Conservation (phyloP, 352 stramenopile species). For the Globisporangium uncinulatum region DNA sequence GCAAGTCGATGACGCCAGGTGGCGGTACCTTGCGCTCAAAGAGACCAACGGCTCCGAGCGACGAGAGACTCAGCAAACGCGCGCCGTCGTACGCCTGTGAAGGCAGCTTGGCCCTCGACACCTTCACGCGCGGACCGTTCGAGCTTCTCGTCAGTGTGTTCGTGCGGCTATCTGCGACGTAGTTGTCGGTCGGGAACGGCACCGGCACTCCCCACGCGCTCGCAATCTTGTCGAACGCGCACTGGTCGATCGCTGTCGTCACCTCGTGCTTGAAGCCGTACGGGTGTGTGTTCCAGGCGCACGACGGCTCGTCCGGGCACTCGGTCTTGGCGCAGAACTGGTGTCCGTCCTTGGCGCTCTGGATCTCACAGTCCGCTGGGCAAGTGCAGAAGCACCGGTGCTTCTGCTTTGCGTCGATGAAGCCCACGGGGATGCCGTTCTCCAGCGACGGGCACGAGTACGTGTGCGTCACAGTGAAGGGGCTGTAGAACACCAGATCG, state of each 20-base stretch:
- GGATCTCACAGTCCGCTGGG: slow-evolving; percentile 25
- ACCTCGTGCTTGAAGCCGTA: slow-evolving; percentile 39
- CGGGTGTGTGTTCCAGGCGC: slow-evolving; percentile 34
- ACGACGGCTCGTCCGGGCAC: slow-evolving; percentile 22
- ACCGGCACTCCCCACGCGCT: slow-evolving; percentile 31
- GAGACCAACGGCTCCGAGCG: slow-evolving; percentile 10
- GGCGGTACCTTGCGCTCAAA: slow-evolving; percentile 7
- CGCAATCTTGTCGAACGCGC: slow-evolving; percentile 17
- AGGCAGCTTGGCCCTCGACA: slow-evolving; percentile 1
- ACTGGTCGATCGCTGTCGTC: not conserved
- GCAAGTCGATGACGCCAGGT: slow-evolving; percentile 10
- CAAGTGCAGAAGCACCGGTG: slow-evolving; percentile 60
- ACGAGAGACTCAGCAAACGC: slow-evolving; percentile 10
- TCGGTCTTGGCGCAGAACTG: slow-evolving; percentile 23
- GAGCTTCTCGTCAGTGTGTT: slow-evolving; percentile 1
- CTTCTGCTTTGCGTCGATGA: slow-evolving; percentile 21
- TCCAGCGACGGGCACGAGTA: slow-evolving; percentile 29
- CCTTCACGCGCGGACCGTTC: not conserved
- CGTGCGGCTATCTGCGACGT: slow-evolving; percentile 20
- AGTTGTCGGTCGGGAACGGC: slow-evolving; percentile 55
- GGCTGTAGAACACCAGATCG: slow-evolving; percentile 60
- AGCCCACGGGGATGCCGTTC: slow-evolving; percentile 40
- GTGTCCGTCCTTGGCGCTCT: slow-evolving; percentile 13
- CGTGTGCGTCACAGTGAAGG: slow-evolving; percentile 36
- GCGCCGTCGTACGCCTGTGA: slow-evolving; percentile 11